Conservation (phyloP, 345 rosid species). For the Conringia planisiliqua region DNA sequence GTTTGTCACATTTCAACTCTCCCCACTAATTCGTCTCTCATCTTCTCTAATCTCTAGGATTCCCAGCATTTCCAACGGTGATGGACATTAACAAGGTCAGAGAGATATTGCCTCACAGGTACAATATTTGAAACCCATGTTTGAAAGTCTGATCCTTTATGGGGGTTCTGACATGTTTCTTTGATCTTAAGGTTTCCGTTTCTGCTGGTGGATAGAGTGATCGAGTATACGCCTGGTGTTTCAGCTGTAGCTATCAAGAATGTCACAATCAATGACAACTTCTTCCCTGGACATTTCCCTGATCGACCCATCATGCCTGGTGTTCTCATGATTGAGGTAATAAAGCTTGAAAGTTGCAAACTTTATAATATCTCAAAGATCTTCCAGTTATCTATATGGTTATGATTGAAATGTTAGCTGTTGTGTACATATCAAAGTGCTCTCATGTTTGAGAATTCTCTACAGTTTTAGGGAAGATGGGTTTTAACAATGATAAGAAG, state of each 20-base stretch:
- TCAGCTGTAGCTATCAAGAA: slow-evolving; percentile 94
- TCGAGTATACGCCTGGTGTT: slow-evolving; percentile 86
- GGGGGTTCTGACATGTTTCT: background rate
- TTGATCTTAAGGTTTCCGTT: slow-evolving; percentile 70
- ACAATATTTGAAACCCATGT: slow-evolving; percentile 35
- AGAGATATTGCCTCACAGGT: slow-evolving; percentile 93
- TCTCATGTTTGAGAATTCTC: slow-evolving; percentile 27
- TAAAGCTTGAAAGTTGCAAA: background rate
- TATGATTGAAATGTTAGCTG: background rate
- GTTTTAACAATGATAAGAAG: slow-evolving; percentile 27
- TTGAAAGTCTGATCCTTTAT: slow-evolving; percentile 35
- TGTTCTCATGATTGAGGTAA: slow-evolving; percentile 98
- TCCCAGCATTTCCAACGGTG: slow-evolving; percentile 41
- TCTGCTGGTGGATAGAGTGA: slow-evolving; percentile 94
- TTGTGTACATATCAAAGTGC: background rate
- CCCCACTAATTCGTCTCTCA: background rate
- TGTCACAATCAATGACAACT: slow-evolving; percentile 95
- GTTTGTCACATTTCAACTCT: background rate
- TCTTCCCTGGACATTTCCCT: slow-evolving; percentile 99
- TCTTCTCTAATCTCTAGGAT: slow-evolving; percentile 11
- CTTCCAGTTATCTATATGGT: slow-evolving; percentile 22
- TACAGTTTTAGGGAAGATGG: background rate
- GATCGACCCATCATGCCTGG: slow-evolving; percentile 99
- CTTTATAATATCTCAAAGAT: slow-evolving; percentile 37
- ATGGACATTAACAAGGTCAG: slow-evolving; percentile 89